A percentile compares a stretch with the other conserved stretches of the same genome.
phyloP scores from a whole-genome alignment of 2,329 filamentous ascomycete genomes.

The Chalaropsis ovoidea region DNA sequence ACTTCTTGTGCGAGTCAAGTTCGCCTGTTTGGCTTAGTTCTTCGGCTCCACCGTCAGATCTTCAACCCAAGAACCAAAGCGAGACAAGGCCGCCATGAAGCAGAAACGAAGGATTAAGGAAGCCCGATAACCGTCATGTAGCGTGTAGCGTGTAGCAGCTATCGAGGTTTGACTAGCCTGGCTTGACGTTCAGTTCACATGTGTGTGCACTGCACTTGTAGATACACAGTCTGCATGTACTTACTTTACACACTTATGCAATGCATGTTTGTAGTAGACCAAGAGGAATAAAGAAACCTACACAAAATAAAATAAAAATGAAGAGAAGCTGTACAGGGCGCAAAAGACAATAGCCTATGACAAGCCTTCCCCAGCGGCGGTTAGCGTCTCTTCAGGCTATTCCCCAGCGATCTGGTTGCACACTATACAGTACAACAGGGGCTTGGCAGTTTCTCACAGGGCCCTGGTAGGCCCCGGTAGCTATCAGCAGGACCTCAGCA shows the following conservation, averaged over 20 bases:
- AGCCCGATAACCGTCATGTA: conserved; percentile 4
- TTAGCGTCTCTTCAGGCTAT: neutral
- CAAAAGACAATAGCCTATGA: too few species aligned
- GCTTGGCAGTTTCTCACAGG: neutral
- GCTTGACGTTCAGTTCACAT: neutral
- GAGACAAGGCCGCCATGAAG: neutral
- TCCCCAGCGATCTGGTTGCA: neutral
- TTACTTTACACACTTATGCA: neutral
- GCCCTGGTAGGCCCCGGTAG: neutral
- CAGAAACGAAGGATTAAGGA: neutral
- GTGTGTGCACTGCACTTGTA: neutral
- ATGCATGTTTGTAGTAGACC: neutral
- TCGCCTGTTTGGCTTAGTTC: conserved; percentile 4
- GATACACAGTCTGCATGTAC: neutral
- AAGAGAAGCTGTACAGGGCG: neutral
- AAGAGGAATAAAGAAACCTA: neutral
- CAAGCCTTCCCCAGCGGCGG: neutral
- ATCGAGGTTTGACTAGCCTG: neutral
- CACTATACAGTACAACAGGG: neutral
- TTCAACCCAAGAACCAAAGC: neutral
- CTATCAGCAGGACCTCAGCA: neutral
- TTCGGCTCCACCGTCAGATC: conserved; percentile 8
- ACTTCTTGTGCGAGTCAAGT: neutral
- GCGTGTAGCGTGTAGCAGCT: neutral
- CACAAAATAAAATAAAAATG: neutral